phyloP scores from a whole-genome alignment of 164 flowering plant species.

The Macadamia tetraphylla region DNA sequence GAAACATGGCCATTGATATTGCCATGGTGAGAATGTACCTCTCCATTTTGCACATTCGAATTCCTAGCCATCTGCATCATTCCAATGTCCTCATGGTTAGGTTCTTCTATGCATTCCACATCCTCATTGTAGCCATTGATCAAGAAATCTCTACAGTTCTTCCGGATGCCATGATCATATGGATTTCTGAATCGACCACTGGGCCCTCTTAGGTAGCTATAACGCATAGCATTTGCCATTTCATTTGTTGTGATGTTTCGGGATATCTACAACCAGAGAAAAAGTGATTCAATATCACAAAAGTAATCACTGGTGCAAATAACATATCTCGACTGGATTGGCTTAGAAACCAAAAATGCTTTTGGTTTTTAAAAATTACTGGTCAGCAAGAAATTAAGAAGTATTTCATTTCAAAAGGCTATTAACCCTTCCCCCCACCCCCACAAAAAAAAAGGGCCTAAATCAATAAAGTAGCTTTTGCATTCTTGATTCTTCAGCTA shows the following conservation, averaged over 20 bases:
- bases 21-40: slow-evolving; percentile 37
- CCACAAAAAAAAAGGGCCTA: too few relatives aligned
- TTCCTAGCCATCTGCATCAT: slow-evolving; percentile 52
- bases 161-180: slow-evolving; percentile 69
- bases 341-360: too few relatives aligned
- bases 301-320: neutral
- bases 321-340: neutral
- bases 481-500: neutral
- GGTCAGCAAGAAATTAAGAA: too few relatives aligned
- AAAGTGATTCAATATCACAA: neutral
- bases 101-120: slow-evolving; percentile 39
- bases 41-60: slow-evolving; percentile 47
- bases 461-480: neutral
- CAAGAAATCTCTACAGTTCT: slow-evolving; percentile 80
- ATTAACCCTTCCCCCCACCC: too few relatives aligned
- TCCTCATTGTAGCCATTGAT: slow-evolving; percentile 90
- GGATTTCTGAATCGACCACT: slow-evolving; percentile 83
- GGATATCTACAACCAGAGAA: slow-evolving; percentile 52
- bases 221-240: slow-evolving; percentile 82
- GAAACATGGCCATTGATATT: slow-evolving; percentile 57
- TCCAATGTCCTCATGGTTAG: slow-evolving; percentile 47
- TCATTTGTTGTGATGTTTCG: slow-evolving; percentile 93
- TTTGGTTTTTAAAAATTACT: too few relatives aligned
- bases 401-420: too few relatives aligned
- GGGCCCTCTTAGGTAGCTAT: slow-evolving; percentile 79